Conservation (phyloP, 129 eudicot species). For the Flaveria ramosissima region DNA sequence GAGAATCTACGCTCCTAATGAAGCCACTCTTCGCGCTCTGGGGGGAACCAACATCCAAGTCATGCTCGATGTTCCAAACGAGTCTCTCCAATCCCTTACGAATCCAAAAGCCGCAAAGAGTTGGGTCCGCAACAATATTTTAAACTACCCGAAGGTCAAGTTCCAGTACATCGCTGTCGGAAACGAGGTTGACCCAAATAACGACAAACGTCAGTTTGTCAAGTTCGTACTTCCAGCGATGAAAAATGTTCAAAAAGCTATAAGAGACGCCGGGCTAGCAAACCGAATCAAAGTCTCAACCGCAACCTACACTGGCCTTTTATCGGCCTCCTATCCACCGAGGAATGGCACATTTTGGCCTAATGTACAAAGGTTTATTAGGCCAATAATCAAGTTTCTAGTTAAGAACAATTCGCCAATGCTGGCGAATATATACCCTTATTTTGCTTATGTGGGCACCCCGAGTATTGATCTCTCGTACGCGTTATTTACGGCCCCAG, state of each 20-base stretch:
- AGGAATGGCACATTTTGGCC: conserved; percentile 29
- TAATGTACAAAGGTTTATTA: conserved; percentile 11
- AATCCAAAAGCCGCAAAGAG: conserved; percentile 22
- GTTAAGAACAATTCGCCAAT: conserved; percentile 30
- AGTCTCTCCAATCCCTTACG: conserved; percentile 26
- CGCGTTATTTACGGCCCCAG: conserved; percentile 38
- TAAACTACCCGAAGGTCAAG: conserved; percentile 21
- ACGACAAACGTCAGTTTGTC: not conserved
- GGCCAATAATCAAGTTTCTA: conserved; percentile 25
- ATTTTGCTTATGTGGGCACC: conserved; percentile 23
- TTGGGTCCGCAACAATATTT: conserved; percentile 42
- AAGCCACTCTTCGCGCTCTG: conserved; percentile 35
- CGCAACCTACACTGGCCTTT: conserved; percentile 26
- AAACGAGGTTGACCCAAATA: conserved; percentile 43
- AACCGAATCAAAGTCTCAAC: conserved; percentile 39
- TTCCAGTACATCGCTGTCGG: conserved; percentile 41
- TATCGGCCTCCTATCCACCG: conserved; percentile 42
- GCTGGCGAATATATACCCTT: conserved; percentile 48
- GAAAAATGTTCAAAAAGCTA: conserved; percentile 33
- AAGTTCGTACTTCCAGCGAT: conserved; percentile 40
- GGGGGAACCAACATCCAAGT: conserved; percentile 39
- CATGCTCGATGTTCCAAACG: conserved; percentile 40
- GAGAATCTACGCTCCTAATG: conserved; percentile 40
- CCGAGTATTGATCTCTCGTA: conserved; percentile 32
- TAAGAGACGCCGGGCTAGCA: conserved; percentile 6